A percentile compares a stretch with the other conserved stretches of the same genome.
phyloP scores from a whole-genome alignment of 768 basidiomycete species.

The Tubosaeta brunneosetosa region DNA sequence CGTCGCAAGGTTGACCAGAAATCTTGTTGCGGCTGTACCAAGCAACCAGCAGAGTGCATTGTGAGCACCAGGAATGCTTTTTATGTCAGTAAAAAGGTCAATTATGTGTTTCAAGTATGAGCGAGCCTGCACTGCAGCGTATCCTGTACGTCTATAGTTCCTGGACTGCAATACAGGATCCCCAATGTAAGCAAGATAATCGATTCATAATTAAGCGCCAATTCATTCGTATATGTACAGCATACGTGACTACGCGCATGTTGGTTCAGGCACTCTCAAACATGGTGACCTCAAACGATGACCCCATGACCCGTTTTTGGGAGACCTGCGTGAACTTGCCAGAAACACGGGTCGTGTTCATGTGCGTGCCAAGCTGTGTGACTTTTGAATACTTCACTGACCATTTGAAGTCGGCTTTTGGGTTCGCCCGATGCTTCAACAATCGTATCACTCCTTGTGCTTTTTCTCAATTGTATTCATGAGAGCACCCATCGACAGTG shows the following conservation, averaged over 20 bases:
- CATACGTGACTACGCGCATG: conserved; percentile 45
- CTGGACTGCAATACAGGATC: conserved; percentile 64
- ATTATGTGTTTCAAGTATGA: conserved; percentile 43
- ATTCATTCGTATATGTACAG: conserved; percentile 26
- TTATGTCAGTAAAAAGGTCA: background rate
- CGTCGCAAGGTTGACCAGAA: conserved; percentile 76
- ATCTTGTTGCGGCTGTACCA: conserved; percentile 71
- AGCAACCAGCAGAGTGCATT: conserved; percentile 68
- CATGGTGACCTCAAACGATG: conserved; percentile 69
- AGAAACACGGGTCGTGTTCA: conserved; percentile 69
- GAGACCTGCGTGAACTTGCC: conserved; percentile 58
- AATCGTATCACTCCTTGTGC: conserved; percentile 57
- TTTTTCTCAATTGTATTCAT: conserved; percentile 70
- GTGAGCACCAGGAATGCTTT: conserved; percentile 42
- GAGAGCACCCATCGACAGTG: conserved; percentile 54
- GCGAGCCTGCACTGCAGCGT: conserved; percentile 65
- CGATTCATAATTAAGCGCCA: background rate
- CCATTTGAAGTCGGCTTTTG: conserved; percentile 47
- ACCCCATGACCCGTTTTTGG: conserved; percentile 56
- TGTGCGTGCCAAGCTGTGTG: conserved; percentile 45
- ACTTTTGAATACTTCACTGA: conserved; percentile 4
- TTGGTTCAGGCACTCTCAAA: conserved; percentile 80
- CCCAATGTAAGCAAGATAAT: conserved; percentile 41
- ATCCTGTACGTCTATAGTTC: conserved; percentile 73
- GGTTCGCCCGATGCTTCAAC: conserved; percentile 61